Conservation (phyloP, 257 asterid genomes). For the Thymus quinquecostatus region DNA sequence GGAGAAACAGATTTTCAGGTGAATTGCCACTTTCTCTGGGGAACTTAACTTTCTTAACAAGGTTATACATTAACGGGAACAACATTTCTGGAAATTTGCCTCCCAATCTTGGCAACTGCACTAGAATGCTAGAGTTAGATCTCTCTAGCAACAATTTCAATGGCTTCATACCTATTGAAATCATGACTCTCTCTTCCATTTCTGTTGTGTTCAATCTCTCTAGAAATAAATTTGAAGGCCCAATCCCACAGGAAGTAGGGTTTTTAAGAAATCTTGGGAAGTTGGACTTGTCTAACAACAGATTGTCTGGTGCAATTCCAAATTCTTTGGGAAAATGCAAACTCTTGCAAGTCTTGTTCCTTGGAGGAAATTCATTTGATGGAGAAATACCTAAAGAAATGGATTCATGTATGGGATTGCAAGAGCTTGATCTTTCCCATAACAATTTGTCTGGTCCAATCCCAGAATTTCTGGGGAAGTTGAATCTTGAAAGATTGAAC, state of each 20-base stretch:
- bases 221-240: background rate
- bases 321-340: slow-evolving; percentile 11
- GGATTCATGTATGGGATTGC: background rate
- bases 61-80: background rate
- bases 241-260: slow-evolving; percentile 5
- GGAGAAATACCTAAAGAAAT: slow-evolving; percentile 15
- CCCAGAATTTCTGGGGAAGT: background rate
- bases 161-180: slow-evolving; percentile 16
- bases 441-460: slow-evolving; percentile 18
- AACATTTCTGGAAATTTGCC: slow-evolving; percentile 27
- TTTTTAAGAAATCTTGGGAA: background rate
- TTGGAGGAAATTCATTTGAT: slow-evolving; percentile 11
- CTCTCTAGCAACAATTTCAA: slow-evolving; percentile 26
- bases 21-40: slow-evolving; percentile 33
- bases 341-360: slow-evolving; percentile 11
- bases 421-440: slow-evolving; percentile 18
- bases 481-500: slow-evolving; percentile 4
- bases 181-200: background rate
- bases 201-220: background rate
- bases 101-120: slow-evolving; percentile 18
- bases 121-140: background rate
- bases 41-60: slow-evolving; percentile 3
- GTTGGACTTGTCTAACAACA: slow-evolving; percentile 8
- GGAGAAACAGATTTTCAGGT: background rate
- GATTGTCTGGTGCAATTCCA: slow-evolving; percentile 7